Base-by-base conservation (phyloP, 1,284 basidiomycete genomes). In the Moesziomyces sp. region DNA sequence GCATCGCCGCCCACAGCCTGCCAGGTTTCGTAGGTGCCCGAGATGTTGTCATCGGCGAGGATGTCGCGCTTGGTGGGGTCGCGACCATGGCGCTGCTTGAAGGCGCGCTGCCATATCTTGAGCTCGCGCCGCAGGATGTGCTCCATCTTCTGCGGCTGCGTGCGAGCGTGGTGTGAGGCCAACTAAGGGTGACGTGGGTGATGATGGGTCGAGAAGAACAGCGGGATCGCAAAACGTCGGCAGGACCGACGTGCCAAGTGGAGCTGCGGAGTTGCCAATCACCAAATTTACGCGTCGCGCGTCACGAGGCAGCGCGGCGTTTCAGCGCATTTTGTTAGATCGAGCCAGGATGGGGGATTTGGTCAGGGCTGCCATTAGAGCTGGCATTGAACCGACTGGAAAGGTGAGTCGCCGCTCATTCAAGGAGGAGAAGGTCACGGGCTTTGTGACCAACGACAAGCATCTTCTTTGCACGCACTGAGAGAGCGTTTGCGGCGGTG, bases 31-130 rank as follows among this genome's bases (percentile, higher is more conserved):
- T 81, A 81, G 28, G 61, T 68, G 13, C 68, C 71, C 0, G 78
- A 73, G 24, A 81, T 78, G 13, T 45, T 57, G 8, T 70, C 54
- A n/a, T 77, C 61, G 21, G 76, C 68, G 2, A 68, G 57, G 44
- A 81, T 81, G 56, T 81, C 79, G 19, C 71, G 63, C 53, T 76
- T 74, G 38, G 70, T 69, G 4, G 79, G 78, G 26, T 79, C 78
- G 43, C 79, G 66, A 11, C 79, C 72, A 44, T 80, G 65, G 40
- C 77, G 28, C 6, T 64, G 56, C 9, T 66, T 58, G 54, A 78
- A 78, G 0, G 49, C 46, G 24, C 57, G 57, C 40, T 76, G 76
- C 68, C 73, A 78, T 16, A 46, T 46, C 51, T 76, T 78, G 30
- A 78, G 68, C 66, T 78, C 68, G 26, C 68, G 57, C 6, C 74